Evolutionary conservation across 2,329 filamentous ascomycete species (phyloP).

Genomic region (Whalleya microplaca): DNA sequence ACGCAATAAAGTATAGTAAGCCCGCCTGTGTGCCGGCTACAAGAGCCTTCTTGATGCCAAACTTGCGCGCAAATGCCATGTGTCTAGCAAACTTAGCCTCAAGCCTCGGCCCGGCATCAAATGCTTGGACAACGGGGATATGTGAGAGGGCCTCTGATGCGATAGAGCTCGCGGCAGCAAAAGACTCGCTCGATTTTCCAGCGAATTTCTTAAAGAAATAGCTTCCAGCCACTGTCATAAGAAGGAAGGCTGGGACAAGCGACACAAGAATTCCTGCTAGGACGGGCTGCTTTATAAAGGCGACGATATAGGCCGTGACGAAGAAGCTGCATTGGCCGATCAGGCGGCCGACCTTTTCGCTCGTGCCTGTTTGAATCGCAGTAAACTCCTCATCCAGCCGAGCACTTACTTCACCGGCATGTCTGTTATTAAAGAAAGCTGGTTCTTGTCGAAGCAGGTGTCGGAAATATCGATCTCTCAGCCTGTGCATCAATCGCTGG

Average conservation of each 20-base stretch:
- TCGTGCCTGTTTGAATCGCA: constrained; percentile 68
- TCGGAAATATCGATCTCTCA: constrained; percentile 64
- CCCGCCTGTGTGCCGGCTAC: constrained; percentile 62
- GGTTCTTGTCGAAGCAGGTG: constrained; percentile 64
- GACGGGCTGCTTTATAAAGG: constrained; percentile 65
- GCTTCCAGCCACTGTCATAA: constrained; percentile 61
- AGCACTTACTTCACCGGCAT: constrained; percentile 65
- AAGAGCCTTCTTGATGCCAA: constrained; percentile 62
- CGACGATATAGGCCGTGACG: constrained; percentile 67
- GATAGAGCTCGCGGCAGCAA: constrained; percentile 63
- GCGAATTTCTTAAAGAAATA: constrained; percentile 57
- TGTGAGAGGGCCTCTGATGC: constrained; percentile 65
- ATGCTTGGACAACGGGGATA: constrained; percentile 65
- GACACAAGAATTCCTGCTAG: constrained; percentile 68
- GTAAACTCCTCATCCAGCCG: constrained; percentile 69
- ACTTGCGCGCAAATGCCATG: constrained; percentile 52
- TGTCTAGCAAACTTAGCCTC: constrained; percentile 61
- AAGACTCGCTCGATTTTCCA: constrained; percentile 53
- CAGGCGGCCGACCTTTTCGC: constrained; percentile 71
- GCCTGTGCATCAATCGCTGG: constrained; percentile 64
- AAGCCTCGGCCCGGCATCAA: constrained; percentile 61
- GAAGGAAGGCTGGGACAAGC: constrained; percentile 63
- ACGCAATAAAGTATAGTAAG: constrained; percentile 68
- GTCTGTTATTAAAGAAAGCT: constrained; percentile 65
- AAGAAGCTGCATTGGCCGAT: constrained; percentile 68